Conservation (phyloP, 2,329 filamentous ascomycete genomes). For the Exophiala viscosa region DNA sequence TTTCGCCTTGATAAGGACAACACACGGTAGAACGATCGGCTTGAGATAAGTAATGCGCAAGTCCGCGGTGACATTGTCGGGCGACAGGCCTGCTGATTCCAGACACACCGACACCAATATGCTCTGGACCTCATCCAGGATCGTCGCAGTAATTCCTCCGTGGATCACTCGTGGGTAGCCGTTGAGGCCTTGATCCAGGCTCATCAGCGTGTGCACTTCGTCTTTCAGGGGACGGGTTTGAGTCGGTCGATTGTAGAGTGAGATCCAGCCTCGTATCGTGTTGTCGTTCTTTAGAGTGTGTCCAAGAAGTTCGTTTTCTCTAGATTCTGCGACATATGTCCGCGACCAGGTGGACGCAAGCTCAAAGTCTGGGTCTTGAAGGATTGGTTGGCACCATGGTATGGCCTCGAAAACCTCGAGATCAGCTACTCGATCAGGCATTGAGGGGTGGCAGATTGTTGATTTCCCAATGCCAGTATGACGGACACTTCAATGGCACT, state of each 20-base stretch:
- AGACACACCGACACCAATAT: slow-evolving; percentile 8
- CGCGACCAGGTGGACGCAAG: slow-evolving; percentile 3
- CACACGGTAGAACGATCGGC: slow-evolving; percentile 11
- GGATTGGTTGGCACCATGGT: slow-evolving; percentile 12
- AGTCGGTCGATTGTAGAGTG: slow-evolving; percentile 5
- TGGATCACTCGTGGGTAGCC: slow-evolving; percentile 15
- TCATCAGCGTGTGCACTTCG: slow-evolving; percentile 10
- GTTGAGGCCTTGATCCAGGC: slow-evolving; percentile 11
- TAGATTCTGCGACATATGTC: background rate
- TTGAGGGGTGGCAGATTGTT: too few species aligned
- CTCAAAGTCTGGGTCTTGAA: slow-evolving; percentile 9
- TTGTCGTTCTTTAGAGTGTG: slow-evolving; percentile 8
- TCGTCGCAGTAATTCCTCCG: slow-evolving; percentile 14
- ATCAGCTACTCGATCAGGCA: background rate
- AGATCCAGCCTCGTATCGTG: slow-evolving; percentile 12
- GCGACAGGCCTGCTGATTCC: background rate
- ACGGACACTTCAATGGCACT: too few species aligned
- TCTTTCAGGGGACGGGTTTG: background rate
- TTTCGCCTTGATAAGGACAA: slow-evolving; percentile 10
- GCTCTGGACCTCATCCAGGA: slow-evolving; percentile 20
- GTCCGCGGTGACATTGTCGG: slow-evolving; percentile 16
- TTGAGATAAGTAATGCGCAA: slow-evolving; percentile 9
- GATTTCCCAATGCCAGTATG: too few species aligned
- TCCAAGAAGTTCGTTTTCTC: slow-evolving; percentile 8
- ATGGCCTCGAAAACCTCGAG: slow-evolving; percentile 7